A percentile compares a stretch with the other conserved stretches of the same genome.
Evolutionary conservation across 2,329 filamentous ascomycete genomes (phyloP).

Genomic region (Talaromyces marneffei): DNA sequence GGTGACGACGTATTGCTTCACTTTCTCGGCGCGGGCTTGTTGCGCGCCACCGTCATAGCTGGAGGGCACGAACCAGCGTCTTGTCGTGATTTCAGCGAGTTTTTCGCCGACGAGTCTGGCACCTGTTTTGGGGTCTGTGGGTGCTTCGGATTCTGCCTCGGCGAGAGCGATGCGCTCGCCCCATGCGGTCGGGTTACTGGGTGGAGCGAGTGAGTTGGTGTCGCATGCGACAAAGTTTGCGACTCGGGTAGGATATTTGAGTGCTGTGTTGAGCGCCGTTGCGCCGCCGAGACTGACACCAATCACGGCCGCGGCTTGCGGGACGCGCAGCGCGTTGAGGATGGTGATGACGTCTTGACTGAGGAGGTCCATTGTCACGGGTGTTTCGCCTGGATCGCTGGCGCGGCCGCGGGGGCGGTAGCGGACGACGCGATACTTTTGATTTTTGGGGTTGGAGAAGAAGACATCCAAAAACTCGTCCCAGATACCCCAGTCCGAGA

Average conservation of each 20-base stretch:
- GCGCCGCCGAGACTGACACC: conserved; percentile 79
- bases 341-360: conserved; percentile 62
- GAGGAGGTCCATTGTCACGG: conserved; percentile 59
- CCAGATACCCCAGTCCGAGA: conserved; percentile 77
- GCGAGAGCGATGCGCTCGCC: conserved; percentile 66
- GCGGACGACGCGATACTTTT: conserved; percentile 63
- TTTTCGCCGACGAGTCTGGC: conserved; percentile 55
- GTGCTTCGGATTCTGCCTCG: conserved; percentile 45
- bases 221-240: conserved; percentile 66
- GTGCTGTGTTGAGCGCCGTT: conserved; percentile 66
- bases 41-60: conserved; percentile 51
- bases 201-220: conserved; percentile 67
- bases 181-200: conserved; percentile 74
- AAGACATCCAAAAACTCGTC: conserved; percentile 64
- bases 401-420: conserved; percentile 70
- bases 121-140: conserved; percentile 36
- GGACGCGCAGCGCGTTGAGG: conserved; percentile 63
- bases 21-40: conserved; percentile 50
- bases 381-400: conserved; percentile 30
- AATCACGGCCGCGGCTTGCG: conserved; percentile 59
- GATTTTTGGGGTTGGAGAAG: conserved; percentile 47
- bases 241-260: conserved; percentile 58
- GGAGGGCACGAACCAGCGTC: conserved; percentile 64
- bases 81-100: conserved; percentile 65
- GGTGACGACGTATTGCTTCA: conserved; percentile 61